Percentiles rank a stretch among this genome's conserved stretches.
phyloP scores from a whole-genome alignment of 139 green algal genomes.

The Tetraselmis chui region DNA sequence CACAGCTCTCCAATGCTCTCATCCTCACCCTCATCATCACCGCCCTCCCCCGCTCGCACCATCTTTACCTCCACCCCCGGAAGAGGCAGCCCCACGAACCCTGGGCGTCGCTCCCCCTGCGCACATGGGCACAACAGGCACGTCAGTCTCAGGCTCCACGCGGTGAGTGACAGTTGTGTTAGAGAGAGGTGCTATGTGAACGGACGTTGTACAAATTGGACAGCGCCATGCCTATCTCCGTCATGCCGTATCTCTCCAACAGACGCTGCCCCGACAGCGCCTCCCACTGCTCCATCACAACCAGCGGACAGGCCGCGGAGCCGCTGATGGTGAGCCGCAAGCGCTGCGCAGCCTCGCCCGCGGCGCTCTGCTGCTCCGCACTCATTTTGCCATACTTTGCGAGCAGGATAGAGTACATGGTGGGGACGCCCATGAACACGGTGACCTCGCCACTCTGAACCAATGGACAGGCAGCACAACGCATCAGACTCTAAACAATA shows the following conservation, averaged over 20 bases:
- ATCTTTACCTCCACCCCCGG: conserved; percentile 59
- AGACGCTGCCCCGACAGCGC: conserved; percentile 50
- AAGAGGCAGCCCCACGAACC: conserved; percentile 79
- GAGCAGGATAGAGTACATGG: conserved; percentile 90
- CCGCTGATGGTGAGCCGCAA: conserved; percentile 79
- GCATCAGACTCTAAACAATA: no score
- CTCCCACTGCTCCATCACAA: conserved; percentile 67
- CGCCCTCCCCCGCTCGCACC: conserved; percentile 6
- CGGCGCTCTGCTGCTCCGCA: conserved; percentile 32
- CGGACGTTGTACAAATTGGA: conserved; percentile 65
- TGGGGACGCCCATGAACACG: conserved; percentile 94
- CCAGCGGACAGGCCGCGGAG: conserved; percentile 78
- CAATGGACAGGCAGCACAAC: no score
- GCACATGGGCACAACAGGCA: not conserved
- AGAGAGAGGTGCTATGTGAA: conserved; percentile 1
- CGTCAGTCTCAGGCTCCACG: not conserved
- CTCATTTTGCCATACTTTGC: conserved; percentile 42
- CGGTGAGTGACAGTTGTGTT: no score
- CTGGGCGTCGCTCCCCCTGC: conserved; percentile 51
- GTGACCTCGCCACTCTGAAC: conserved; percentile 24
- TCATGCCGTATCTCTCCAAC: conserved; percentile 98
- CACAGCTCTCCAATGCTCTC: conserved; percentile 52
- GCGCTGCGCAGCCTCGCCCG: conserved; percentile 28
- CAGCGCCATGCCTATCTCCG: conserved; percentile 94
- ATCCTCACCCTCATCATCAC: conserved; percentile 3